A percentile compares a stretch with the other conserved stretches of the same genome.
phyloP scores from a whole-genome alignment of 306 rosid species.

The Hippophae tibetana region DNA sequence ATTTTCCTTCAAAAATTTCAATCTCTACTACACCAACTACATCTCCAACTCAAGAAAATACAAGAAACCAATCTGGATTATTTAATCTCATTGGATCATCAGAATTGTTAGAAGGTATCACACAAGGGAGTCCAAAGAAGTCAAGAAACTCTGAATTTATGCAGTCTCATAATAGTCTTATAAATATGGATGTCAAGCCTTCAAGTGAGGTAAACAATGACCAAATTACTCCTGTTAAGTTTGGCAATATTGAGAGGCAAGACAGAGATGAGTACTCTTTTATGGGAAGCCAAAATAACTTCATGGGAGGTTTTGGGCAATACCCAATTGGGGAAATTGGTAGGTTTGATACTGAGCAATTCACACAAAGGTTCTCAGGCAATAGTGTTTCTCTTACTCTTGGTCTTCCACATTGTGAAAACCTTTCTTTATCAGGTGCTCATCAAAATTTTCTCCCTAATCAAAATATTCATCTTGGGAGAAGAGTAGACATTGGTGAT shows the following conservation, averaged over 20 bases:
- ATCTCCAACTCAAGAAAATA: slow-evolving; percentile 39
- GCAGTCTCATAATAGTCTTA: slow-evolving; percentile 32
- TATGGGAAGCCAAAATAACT: slow-evolving; percentile 65
- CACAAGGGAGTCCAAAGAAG: slow-evolving; percentile 77
- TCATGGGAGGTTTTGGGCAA: slow-evolving; percentile 71
- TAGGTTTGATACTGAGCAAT: slow-evolving; percentile 65
- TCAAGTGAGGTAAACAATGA: slow-evolving; percentile 33
- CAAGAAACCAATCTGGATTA: slow-evolving; percentile 47
- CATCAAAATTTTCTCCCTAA: slow-evolving; percentile 65
- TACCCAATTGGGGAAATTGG: slow-evolving; percentile 84
- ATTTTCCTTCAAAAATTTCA: slow-evolving; percentile 31
- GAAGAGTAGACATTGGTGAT: slow-evolving; percentile 63
- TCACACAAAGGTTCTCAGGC: slow-evolving; percentile 69
- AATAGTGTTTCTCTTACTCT: slow-evolving; percentile 86
- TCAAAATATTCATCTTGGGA: slow-evolving; percentile 62
- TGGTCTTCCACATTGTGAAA: slow-evolving; percentile 89
- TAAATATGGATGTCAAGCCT: slow-evolving; percentile 43
- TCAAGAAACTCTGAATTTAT: slow-evolving; percentile 44
- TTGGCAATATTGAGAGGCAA: slow-evolving; percentile 44
- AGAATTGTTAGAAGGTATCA: slow-evolving; percentile 62
- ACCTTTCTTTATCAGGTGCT: slow-evolving; percentile 49
- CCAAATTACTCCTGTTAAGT: slow-evolving; percentile 41
- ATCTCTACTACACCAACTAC: slow-evolving; percentile 42
- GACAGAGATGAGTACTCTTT: slow-evolving; percentile 74
- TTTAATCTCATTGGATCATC: slow-evolving; percentile 70